phyloP scores from a whole-genome alignment of 2,329 filamentous ascomycete genomes.

The Xylariaceae sp. region DNA sequence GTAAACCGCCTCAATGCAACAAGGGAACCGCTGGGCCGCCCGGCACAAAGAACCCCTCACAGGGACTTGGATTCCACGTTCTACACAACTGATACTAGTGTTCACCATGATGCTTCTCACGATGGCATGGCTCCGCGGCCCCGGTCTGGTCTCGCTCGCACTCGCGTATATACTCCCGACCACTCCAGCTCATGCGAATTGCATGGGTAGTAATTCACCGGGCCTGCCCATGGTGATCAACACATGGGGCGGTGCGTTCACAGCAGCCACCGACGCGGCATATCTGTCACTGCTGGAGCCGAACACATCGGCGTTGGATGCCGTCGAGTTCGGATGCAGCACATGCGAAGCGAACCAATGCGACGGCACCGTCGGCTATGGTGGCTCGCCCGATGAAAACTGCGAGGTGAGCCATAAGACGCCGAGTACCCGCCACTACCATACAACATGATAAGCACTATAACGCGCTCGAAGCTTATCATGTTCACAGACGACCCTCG shows the following conservation, averaged over 20 bases:
- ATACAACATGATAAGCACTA: neutral
- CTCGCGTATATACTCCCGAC: slow-evolving; percentile 16
- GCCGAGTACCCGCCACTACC: too few species aligned
- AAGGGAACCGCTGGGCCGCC: slow-evolving; percentile 3
- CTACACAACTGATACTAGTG: slow-evolving; percentile 14
- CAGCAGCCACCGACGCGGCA: slow-evolving; percentile 48
- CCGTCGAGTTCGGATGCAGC: slow-evolving; percentile 48
- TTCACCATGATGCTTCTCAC: slow-evolving; percentile 14
- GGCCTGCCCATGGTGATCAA: slow-evolving; percentile 50
- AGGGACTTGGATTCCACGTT: slow-evolving; percentile 2
- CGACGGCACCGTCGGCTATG: slow-evolving; percentile 52
- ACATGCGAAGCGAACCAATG: slow-evolving; percentile 51
- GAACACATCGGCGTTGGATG: slow-evolving; percentile 43
- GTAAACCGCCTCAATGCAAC: slow-evolving; percentile 18
- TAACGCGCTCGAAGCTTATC: too few species aligned
- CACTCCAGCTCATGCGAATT: slow-evolving; percentile 6
- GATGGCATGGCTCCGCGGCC: slow-evolving; percentile 11
- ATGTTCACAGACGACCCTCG: slow-evolving; percentile 44
- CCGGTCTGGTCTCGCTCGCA: neutral
- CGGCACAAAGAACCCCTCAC: slow-evolving; percentile 9
- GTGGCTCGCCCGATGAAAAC: slow-evolving; percentile 51
- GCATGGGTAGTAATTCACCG: slow-evolving; percentile 29
- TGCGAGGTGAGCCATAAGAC: slow-evolving; percentile 40
- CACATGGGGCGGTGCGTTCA: slow-evolving; percentile 52
- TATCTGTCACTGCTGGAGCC: slow-evolving; percentile 37